Evolutionary conservation across 2,329 filamentous ascomycete genomes (phyloP).

Genomic region (Sclerotinia trifoliorum): DNA sequence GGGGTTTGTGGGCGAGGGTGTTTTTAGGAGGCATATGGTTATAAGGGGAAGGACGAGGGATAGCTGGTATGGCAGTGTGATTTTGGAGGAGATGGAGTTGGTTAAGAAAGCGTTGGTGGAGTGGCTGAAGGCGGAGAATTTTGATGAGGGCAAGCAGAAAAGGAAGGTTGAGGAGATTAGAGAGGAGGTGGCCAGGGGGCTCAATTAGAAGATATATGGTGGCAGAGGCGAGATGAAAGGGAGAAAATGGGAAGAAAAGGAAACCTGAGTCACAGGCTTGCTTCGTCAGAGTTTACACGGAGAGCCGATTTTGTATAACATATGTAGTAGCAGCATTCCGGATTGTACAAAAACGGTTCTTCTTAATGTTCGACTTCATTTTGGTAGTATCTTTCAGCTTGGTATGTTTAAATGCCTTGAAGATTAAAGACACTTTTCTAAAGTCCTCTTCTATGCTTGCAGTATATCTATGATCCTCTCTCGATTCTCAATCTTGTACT

Average conservation of each 20-base stretch:
- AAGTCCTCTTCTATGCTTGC: background rate
- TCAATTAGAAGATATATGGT: background rate
- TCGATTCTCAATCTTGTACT: background rate
- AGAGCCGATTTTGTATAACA: background rate
- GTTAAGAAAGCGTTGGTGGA: constrained; percentile 48
- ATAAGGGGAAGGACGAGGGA: constrained; percentile 56
- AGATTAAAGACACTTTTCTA: background rate
- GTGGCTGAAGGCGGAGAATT: constrained; percentile 50
- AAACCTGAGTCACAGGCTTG: background rate
- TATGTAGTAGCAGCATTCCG: background rate
- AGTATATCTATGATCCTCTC: background rate
- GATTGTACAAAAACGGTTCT: background rate
- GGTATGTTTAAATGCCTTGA: background rate
- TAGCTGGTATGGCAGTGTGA: constrained; percentile 59
- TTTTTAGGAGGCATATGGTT: constrained; percentile 62
- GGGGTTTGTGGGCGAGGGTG: constrained; percentile 59
- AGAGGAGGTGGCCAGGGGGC: background rate
- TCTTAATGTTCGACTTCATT: background rate
- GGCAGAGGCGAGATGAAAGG: background rate
- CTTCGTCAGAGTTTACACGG: background rate
- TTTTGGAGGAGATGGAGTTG: constrained; percentile 56
- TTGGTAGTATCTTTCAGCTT: background rate
- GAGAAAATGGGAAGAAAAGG: background rate
- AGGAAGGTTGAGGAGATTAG: constrained; percentile 43
- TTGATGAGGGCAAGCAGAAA: constrained; percentile 52